Conservation (phyloP, 352 stramenopile species). For the Globisporangium cylindrosporum region DNA sequence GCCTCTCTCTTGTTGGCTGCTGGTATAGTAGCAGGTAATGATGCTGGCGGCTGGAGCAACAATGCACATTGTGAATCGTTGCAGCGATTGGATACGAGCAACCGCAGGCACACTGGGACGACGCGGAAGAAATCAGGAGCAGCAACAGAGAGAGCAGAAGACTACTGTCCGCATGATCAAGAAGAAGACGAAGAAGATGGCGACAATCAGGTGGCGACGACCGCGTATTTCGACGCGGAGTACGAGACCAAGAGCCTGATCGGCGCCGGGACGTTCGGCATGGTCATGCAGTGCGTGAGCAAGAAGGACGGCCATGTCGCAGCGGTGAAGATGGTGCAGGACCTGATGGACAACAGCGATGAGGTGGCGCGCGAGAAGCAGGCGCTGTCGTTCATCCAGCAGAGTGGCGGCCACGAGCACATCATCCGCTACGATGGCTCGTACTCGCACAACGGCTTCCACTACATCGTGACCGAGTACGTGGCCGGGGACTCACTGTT, state of each 20-base stretch:
- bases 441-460: conserved; percentile 76
- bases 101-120: conserved; percentile 14
- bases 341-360: conserved; percentile 42
- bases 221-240: conserved; percentile 54
- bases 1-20: background rate
- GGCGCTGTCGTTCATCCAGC: conserved; percentile 49
- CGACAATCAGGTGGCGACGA: background rate
- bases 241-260: conserved; percentile 65
- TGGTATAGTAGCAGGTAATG: background rate
- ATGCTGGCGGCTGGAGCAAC: no score
- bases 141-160: background rate
- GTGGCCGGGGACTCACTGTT: conserved; percentile 67
- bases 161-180: background rate
- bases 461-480: conserved; percentile 83
- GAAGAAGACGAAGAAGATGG: background rate
- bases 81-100: conserved; percentile 4
- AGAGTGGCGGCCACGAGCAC: conserved; percentile 51
- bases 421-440: conserved; percentile 62
- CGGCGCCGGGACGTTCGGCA: conserved; percentile 70
- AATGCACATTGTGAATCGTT: conserved; percentile 10
- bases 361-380: conserved; percentile 65
- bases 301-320: conserved; percentile 57
- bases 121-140: conserved; percentile 14
- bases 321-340: conserved; percentile 80
- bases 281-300: conserved; percentile 79